These are phyloP conservation scores for Hypoxylon crocopeplum DNA, from an alignment of 495 filamentous ascomycete species.

Conservation along the genomic window DNA sequence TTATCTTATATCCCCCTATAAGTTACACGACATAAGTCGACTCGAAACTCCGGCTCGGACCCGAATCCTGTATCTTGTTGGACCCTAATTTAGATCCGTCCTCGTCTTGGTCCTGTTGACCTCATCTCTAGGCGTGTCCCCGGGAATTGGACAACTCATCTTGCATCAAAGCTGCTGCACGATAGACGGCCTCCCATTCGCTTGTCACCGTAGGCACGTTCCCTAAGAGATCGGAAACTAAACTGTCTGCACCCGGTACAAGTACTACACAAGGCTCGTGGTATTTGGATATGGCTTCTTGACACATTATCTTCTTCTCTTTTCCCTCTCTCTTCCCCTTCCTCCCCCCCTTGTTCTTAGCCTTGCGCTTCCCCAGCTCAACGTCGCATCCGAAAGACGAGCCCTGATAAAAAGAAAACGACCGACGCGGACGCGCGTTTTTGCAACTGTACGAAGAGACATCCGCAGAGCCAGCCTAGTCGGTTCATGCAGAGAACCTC, in stretches of 20 bases:
- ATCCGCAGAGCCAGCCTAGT: conserved; percentile 7
- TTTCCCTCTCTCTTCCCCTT: conserved; percentile 4
- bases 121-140: conserved; percentile 18
- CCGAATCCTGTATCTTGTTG: conserved; percentile 27
- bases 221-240: conserved; percentile 35
- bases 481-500: conserved; percentile 30
- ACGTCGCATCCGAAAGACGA: conserved; percentile 29
- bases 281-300: conserved; percentile 37
- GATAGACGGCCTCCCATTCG: conserved; percentile 50
- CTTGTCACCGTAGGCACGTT: conserved; percentile 27
- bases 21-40: conserved; percentile 32
- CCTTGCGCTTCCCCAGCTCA: conserved; percentile 23
- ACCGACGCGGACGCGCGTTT: conserved; percentile 34
- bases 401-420: conserved; percentile 24
- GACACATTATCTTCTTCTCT: conserved; percentile 26
- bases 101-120: conserved; percentile 14
- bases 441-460: conserved; percentile 26
- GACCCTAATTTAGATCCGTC: conserved; percentile 3
- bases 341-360: conserved; percentile 16
- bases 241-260: conserved; percentile 35
- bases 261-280: conserved; percentile 36
- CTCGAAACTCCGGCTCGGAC: conserved; percentile 35
- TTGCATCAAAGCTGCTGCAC: conserved; percentile 52
- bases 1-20: conserved; percentile 11
- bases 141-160: conserved; percentile 55